Conservation (phyloP, 331 rosid genomes). For the Pyrus hybrid region DNA sequence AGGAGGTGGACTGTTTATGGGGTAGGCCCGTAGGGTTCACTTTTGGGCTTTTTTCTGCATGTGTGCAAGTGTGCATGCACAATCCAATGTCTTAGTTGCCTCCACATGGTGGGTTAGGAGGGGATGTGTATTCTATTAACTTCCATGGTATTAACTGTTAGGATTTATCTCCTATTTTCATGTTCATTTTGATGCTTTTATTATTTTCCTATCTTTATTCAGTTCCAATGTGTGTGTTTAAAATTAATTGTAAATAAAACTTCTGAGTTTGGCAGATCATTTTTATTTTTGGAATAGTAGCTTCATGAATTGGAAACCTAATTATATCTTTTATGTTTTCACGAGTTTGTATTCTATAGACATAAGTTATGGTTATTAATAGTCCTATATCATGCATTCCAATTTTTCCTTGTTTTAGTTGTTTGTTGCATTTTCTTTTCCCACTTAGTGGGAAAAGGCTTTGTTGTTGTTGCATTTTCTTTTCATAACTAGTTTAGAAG, state of each 20-base stretch:
- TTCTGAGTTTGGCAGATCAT: neutral
- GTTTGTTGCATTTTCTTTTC: neutral
- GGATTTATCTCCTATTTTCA: neutral
- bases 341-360: neutral
- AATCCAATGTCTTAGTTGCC: neutral
- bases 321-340: neutral
- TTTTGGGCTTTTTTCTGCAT: neutral
- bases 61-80: neutral
- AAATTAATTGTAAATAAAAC: neutral
- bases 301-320: neutral
- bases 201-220: neutral
- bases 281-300: neutral
- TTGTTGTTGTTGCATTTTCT: neutral
- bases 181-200: neutral
- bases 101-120: neutral
- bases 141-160: neutral
- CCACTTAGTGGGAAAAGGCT: too few relatives aligned
- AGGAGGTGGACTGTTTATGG: neutral
- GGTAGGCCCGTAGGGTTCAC: neutral
- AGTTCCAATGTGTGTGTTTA: neutral
- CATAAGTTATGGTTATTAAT: neutral
- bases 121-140: neutral
- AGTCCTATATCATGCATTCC: neutral
- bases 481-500: neutral
- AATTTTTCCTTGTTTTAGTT: too few relatives aligned